phyloP scores from a whole-genome alignment of 2,329 filamentous ascomycete species.

The Microcera coccophila region DNA sequence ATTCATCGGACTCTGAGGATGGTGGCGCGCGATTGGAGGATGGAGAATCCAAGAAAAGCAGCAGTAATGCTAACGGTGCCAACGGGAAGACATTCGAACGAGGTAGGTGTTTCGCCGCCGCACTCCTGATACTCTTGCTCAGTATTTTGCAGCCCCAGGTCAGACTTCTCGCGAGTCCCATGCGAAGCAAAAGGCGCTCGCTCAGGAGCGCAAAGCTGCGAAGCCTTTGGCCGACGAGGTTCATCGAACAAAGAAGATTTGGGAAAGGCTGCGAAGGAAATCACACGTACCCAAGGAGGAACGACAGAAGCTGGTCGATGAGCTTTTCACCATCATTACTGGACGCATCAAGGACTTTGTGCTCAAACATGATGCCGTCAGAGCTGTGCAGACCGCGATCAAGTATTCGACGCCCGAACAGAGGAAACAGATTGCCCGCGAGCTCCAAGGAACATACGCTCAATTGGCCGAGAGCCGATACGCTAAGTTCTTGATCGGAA shows the following conservation, averaged over 20 bases:
- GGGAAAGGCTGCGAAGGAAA: constrained; percentile 89
- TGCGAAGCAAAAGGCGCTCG: constrained; percentile 84
- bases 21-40: constrained; percentile 48
- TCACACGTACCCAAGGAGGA: constrained; percentile 90
- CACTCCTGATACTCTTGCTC: not conserved
- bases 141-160: constrained; percentile 35
- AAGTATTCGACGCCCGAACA: constrained; percentile 90
- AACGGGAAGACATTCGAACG: constrained; percentile 41
- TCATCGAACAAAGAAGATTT: constrained; percentile 88
- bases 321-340: constrained; percentile 88
- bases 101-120: constrained; percentile 37
- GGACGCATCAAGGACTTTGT: constrained; percentile 92
- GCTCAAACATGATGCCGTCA: constrained; percentile 96
- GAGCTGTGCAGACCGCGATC: constrained; percentile 92
- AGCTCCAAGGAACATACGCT: constrained; percentile 80
- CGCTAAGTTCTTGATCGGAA: constrained; percentile 95
- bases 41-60: constrained; percentile 35
- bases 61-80: constrained; percentile 30
- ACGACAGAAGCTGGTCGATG: constrained; percentile 77
- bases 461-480: constrained; percentile 91
- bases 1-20: constrained; percentile 50
- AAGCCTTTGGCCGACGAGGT: constrained; percentile 92
- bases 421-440: constrained; percentile 77
- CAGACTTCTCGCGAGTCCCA: constrained; percentile 80
- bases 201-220: constrained; percentile 81